Conservation (phyloP, 1,139 yeast species). For the Saccharomyces pastorianus region DNA sequence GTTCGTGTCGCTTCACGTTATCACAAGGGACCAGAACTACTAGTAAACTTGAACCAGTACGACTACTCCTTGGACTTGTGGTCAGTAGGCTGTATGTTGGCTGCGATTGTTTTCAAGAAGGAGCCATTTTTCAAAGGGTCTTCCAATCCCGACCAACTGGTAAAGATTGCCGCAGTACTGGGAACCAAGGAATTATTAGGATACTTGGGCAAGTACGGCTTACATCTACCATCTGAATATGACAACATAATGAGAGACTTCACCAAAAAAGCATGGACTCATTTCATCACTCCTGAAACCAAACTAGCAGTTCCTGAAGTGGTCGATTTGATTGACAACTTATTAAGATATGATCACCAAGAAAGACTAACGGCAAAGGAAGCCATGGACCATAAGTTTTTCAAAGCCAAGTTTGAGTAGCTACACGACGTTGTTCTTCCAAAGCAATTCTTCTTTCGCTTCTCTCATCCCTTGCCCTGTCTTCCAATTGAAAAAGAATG, state of each 20-base stretch:
- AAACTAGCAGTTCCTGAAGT: slow-evolving; percentile 54
- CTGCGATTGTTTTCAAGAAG: slow-evolving; percentile 65
- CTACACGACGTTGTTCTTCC: too few relatives aligned
- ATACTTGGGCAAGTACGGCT: slow-evolving; percentile 54
- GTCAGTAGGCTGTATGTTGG: slow-evolving; percentile 78
- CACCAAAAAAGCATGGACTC: slow-evolving; percentile 58
- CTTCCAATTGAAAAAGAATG: background rate
- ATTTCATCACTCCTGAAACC: slow-evolving; percentile 48
- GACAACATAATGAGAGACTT: slow-evolving; percentile 60
- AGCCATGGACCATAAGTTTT: slow-evolving; percentile 57
- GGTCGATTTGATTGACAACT: slow-evolving; percentile 55
- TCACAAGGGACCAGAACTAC: slow-evolving; percentile 73
- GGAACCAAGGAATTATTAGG: slow-evolving; percentile 62
- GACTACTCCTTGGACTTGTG: slow-evolving; percentile 74
- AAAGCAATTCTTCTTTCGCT: background rate
- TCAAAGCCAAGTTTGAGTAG: slow-evolving; percentile 18
- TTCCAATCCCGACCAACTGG: slow-evolving; percentile 70
- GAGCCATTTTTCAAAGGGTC: slow-evolving; percentile 78
- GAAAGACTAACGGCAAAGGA: slow-evolving; percentile 69
- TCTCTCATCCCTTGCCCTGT: background rate
- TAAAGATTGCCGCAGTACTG: slow-evolving; percentile 66
- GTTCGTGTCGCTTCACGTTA: slow-evolving; percentile 76
- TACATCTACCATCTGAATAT: slow-evolving; percentile 56
- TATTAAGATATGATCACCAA: slow-evolving; percentile 65
- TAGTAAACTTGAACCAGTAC: slow-evolving; percentile 65